Percentiles rank a stretch among this genome's conserved stretches.
These are phyloP conservation scores for Colletotrichum sp. DNA, from an alignment of 2,329 filamentous ascomycete genomes.

Conservation along the genomic window DNA sequence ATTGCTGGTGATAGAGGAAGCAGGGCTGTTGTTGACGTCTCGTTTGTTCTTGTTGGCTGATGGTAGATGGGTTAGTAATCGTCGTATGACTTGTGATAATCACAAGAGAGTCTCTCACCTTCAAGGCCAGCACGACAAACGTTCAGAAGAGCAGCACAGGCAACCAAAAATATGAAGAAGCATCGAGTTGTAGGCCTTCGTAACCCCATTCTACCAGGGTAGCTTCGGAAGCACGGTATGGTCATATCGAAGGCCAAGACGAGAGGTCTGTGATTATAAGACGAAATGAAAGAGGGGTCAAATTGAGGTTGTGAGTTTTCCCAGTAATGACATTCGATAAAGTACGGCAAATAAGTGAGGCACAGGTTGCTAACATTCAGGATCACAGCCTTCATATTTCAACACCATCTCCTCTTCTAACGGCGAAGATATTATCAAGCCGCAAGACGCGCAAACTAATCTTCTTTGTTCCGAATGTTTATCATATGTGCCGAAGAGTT, in stretches of 20 bases:
- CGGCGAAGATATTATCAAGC: not conserved
- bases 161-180: not conserved
- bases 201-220: not conserved
- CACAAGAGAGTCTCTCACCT: rapidly evolving
- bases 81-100: rapidly evolving
- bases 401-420: rapidly evolving
- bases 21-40: rapidly evolving
- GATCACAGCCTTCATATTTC: not conserved
- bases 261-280: rapidly evolving
- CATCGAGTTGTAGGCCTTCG: rapidly evolving
- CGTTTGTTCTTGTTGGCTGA: not conserved
- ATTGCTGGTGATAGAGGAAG: not conserved
- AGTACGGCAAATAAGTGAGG: rapidly evolving
- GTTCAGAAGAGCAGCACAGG: not conserved
- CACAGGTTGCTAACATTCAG: not conserved
- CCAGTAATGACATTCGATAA: not conserved
- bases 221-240: rapidly evolving
- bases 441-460: rapidly evolving
- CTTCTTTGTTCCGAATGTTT: not conserved
- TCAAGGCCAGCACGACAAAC: rapidly evolving
- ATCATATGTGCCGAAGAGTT: rapidly evolving
- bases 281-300: rapidly evolving
- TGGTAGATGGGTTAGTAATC: not conserved
- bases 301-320: rapidly evolving
- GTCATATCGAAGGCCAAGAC: not conserved